These are phyloP conservation scores for Collybiopsis luxurians DNA, from an alignment of 768 basidiomycete genomes.

Conservation along the genomic window DNA sequence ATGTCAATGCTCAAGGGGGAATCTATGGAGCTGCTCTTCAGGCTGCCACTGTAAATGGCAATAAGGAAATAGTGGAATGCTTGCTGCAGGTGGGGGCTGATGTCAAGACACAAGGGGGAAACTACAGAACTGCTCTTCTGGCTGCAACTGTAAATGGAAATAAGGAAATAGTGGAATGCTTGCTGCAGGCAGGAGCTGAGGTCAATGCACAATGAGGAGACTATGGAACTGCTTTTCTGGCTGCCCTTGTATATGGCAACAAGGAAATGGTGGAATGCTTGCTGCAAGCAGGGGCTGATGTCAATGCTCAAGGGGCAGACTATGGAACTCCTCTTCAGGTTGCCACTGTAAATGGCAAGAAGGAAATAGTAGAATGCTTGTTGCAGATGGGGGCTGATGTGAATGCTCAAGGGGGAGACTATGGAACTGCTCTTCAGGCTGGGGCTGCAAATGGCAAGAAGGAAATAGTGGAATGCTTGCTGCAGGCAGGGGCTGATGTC, in stretches of 20 bases:
- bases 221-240: constrained; percentile 1
- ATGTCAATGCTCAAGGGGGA: neutral
- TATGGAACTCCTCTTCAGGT: constrained; percentile 5
- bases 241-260: neutral
- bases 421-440: constrained; percentile 1
- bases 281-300: neutral
- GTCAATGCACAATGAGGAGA: constrained; percentile 10
- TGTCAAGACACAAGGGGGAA: constrained; percentile 8
- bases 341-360: neutral
- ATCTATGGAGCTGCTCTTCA: constrained; percentile 6
- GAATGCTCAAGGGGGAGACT: constrained; percentile 7
- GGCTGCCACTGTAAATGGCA: neutral
- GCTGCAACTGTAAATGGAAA: neutral
- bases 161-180: neutral
- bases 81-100: neutral
- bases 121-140: constrained; percentile 1
- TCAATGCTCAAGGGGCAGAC: neutral
- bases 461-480: constrained; percentile 1
- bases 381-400: constrained; percentile 1
- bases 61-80: neutral
- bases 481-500: constrained; percentile 9
- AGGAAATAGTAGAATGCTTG: neutral
- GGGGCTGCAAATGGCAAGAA: neutral
- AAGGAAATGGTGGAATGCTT: neutral
- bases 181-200: constrained; percentile 8